Conservation (phyloP, 2,329 filamentous ascomycete species). For the Epichloe glyceriae region DNA sequence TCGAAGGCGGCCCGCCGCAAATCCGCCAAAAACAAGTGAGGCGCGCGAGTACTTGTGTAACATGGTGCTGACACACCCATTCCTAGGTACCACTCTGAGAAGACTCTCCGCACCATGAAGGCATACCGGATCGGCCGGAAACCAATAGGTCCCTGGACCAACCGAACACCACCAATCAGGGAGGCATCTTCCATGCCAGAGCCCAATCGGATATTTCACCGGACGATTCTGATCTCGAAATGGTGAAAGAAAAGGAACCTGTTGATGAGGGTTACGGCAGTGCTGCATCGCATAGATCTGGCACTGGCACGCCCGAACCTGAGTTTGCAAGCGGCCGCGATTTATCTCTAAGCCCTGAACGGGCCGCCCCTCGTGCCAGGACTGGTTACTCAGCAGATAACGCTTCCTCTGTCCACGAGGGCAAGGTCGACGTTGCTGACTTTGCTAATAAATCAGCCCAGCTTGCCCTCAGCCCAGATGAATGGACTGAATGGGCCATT, state of each 20-base stretch:
- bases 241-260: constrained; percentile 6
- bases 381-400: background rate
- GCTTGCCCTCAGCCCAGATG: constrained; percentile 7
- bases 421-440: background rate
- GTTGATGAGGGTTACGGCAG: constrained; percentile 7
- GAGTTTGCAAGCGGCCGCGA: background rate
- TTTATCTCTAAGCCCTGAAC: background rate
- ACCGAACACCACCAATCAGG: constrained; percentile 47
- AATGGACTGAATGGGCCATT: constrained; percentile 24
- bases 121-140: constrained; percentile 46
- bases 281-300: constrained; percentile 5
- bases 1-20: background rate
- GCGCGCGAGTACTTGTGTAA: background rate
- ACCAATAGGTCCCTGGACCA: constrained; percentile 40
- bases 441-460: background rate
- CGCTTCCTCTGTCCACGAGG: background rate
- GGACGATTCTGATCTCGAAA: constrained; percentile 8
- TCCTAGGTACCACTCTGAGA: constrained; percentile 41
- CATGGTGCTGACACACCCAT: constrained; percentile 8
- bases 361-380: constrained; percentile 1
- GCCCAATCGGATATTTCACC: constrained; percentile 3
- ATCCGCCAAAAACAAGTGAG: background rate
- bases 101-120: constrained; percentile 43
- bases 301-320: constrained; percentile 2
- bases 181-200: constrained; percentile 20